Conservation (phyloP, 805 yeast genomes). For the Hanseniaspora thailandica region DNA sequence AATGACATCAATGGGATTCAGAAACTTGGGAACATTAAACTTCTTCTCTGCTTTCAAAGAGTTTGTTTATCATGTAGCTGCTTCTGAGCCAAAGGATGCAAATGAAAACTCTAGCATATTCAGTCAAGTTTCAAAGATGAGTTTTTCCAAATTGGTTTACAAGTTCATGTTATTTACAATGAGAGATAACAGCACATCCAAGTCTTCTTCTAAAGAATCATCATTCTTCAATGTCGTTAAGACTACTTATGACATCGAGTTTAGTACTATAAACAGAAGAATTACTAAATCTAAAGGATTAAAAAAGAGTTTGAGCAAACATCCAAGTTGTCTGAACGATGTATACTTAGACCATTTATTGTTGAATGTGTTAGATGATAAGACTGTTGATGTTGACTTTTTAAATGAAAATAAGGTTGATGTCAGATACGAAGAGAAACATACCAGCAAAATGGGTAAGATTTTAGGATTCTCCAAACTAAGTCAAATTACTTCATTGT, state of each 20-base stretch:
- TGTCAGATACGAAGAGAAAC: conserved; percentile 1
- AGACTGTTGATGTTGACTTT: conserved; percentile 21
- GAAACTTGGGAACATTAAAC: conserved; percentile 20
- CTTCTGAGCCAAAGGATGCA: conserved; percentile 27
- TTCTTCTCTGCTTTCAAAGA: conserved; percentile 25
- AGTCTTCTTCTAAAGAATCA: not conserved
- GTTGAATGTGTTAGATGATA: conserved; percentile 17
- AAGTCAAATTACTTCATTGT: not conserved
- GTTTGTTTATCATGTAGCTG: conserved; percentile 25
- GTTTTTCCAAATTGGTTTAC: not conserved
- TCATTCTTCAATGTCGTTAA: not conserved
- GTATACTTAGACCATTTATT: conserved; percentile 3
- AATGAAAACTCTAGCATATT: not conserved
- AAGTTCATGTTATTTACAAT: not conserved
- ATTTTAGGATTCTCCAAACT: not conserved
- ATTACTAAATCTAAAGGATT: not conserved
- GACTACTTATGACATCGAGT: conserved; percentile 6
- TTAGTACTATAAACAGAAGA: conserved; percentile 8
- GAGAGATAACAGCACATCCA: not conserved
- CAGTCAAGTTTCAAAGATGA: not conserved
- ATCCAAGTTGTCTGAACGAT: conserved; percentile 3
- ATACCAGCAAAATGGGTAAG: not conserved
- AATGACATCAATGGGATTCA: conserved; percentile 26
- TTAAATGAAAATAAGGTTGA: conserved; percentile 15
- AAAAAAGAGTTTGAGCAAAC: not conserved